Base-by-base conservation (phyloP, 805 yeast species). In the Metschnikowia borealis region DNA sequence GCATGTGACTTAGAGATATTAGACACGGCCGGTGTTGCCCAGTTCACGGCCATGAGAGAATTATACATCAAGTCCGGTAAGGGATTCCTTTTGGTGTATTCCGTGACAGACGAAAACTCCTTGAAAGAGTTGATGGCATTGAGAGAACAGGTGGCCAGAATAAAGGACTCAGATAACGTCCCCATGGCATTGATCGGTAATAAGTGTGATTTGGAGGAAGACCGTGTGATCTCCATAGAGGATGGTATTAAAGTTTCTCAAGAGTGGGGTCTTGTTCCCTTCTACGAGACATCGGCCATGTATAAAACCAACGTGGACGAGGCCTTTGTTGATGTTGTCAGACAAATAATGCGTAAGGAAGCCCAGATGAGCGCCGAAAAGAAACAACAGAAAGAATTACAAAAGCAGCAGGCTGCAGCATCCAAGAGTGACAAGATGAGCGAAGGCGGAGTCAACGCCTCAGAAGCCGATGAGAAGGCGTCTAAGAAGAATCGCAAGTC, bases 41-140 rank as follows among this genome's bases (percentile, higher is more conserved):
- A 91, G 69, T 92, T 89, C 73, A 88, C 96, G 0, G 96, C 97
- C 8, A 89, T 92, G 96, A 74, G 97, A 56, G 97, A 91, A 63
- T 68, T 87, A 44, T 87, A 87, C 64, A 87, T 87, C 62, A 88
- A 89, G 58, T 84, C 89, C 44, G 96, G 97, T 10, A 87, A 86
- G 62, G 97, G 85, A 3, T 80, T 80, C 54, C 63, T 80, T 47
- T 66, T 80, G 50, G 85, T 80, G 20, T 80, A 80, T 56, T 79
- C 84, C 0, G 85, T 80, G 13, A 78, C 83, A 5, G 85, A 80
- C 62, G 79, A 77, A 48, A 78, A 76, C 63, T 80, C 97, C 3
- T 71, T 91, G 53, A 78, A 84, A 54, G 97, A 90, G 67, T 73
- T 92, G 54, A 69, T 85, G 60, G 87, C 87, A 15, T 77, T 91